phyloP scores from a whole-genome alignment of 768 basidiomycete species.

The Calvatia gigantea region DNA sequence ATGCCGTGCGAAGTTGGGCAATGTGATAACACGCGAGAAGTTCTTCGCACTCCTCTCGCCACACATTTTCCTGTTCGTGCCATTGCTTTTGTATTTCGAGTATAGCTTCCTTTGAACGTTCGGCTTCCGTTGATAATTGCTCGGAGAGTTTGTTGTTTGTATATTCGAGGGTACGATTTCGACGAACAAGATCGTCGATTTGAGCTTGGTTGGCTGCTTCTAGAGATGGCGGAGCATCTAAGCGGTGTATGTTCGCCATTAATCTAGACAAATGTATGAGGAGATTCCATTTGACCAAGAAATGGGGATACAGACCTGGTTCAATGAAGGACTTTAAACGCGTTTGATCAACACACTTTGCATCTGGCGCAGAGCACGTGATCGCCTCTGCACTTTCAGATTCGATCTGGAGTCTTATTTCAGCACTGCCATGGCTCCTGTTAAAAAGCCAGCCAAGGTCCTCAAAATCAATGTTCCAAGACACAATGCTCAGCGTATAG shows the following conservation, averaged over 20 bases:
- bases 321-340: background rate
- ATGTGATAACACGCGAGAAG: slow-evolving; percentile 63
- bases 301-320: background rate
- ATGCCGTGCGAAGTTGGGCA: slow-evolving; percentile 54
- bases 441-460: slow-evolving; percentile 45
- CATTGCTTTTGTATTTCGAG: slow-evolving; percentile 44
- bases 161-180: slow-evolving; percentile 62
- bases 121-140: slow-evolving; percentile 40
- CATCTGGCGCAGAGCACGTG: background rate
- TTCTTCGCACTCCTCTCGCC: slow-evolving; percentile 61
- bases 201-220: slow-evolving; percentile 62
- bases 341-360: background rate
- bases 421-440: slow-evolving; percentile 48
- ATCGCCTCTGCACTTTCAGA: background rate
- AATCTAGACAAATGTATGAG: background rate
- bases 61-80: slow-evolving; percentile 43
- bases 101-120: slow-evolving; percentile 38
- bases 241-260: slow-evolving; percentile 8
- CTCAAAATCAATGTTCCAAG: slow-evolving; percentile 68
- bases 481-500: slow-evolving; percentile 72
- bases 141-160: slow-evolving; percentile 51
- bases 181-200: slow-evolving; percentile 71
- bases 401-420: background rate
- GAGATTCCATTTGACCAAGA: background rate
- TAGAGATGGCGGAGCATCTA: slow-evolving; percentile 37